Conservation (phyloP, 352 stramenopile species). For the Pythium utonaiense region DNA sequence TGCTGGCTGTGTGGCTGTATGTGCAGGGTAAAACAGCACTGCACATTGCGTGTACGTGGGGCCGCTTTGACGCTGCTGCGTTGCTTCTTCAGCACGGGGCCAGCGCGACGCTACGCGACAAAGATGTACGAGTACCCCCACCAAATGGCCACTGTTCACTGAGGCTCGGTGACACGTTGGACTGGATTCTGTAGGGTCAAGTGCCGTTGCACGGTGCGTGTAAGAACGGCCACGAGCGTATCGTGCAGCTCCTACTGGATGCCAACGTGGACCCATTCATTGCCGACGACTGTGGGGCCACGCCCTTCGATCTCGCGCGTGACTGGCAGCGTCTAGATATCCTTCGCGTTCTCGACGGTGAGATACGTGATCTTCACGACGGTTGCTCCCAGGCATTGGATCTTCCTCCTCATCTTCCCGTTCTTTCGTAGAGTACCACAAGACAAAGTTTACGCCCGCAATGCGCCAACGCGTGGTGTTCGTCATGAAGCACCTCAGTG, state of each 20-base stretch:
- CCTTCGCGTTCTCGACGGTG: conserved; percentile 40
- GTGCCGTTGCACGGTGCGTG: conserved; percentile 52
- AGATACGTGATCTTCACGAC: neutral
- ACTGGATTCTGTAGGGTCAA: conserved; percentile 33
- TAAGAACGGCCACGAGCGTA: conserved; percentile 44
- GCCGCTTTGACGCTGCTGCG: conserved; percentile 34
- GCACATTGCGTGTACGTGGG: conserved; percentile 57
- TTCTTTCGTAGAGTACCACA: conserved; percentile 13
- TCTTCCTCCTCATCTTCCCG: no score
- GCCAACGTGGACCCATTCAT: conserved; percentile 38
- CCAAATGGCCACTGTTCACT: neutral
- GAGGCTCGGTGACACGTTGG: neutral
- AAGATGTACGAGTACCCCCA: conserved; percentile 26
- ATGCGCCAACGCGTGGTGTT: conserved; percentile 11
- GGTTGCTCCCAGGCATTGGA: no score
- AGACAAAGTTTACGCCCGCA: neutral
- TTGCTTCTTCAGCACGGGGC: conserved; percentile 37
- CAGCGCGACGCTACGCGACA: conserved; percentile 30
- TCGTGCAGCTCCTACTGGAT: conserved; percentile 40
- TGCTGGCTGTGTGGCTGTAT: neutral
- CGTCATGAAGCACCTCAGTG: neutral
- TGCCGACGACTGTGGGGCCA: conserved; percentile 43
- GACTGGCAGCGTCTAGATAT: conserved; percentile 60
- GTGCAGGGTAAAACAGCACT: conserved; percentile 46
- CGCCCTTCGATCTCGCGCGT: conserved; percentile 47